Evolutionary conservation across 495 filamentous ascomycete species (phyloP), one percentile per base, ranked within the genome.

Genomic region (Cladorrhinum samala): DNA sequence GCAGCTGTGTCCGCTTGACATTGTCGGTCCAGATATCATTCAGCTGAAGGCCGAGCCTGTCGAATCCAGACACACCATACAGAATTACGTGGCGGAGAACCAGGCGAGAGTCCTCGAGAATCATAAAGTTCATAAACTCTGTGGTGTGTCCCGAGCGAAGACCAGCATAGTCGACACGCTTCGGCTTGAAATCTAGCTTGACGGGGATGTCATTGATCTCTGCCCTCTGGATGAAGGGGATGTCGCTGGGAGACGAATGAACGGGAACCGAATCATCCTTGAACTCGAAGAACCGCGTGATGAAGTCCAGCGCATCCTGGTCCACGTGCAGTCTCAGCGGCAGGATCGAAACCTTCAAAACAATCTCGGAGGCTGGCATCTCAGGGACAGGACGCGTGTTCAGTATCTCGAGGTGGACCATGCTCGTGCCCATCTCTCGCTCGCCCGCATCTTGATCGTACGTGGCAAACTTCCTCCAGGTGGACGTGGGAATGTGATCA

Each of bases 21-120:
- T 99, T 90, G 9, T 89, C 91, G 83, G 89, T 95, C 94, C 94
- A 99, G 48, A 95, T 88, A 62, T 95, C 90, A 64, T 96, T 96
- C 13, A 99, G 77, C 8, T 83, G 88, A 60, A 88, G 80, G 27
- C 90, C 88, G 20, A 99, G 78, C 50, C 84, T 85, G 57, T 95
- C 88, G 58, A 97, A 94, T 0, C 93, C 91, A 4, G 83, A 83
- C 7, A 95, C 81, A 39, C 94, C 94, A 61, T 96, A 96, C 20
- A 96, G 81, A 53, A 97, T 96, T 33, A 86, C 85, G 63, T 90
- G 94, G 11, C 86, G 80, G 41, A 99, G 77, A 1, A 88, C 81
- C 80, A 99, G 86, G 53, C 93, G 84, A 2, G 91, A 81, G 49
- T 87, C 83, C 53, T 99, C 92, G 11, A 99, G 81, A 39, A 93